These are phyloP conservation scores for Lentinula aciculospora DNA, from an alignment of 768 basidiomycete species.

Conservation along the genomic window DNA sequence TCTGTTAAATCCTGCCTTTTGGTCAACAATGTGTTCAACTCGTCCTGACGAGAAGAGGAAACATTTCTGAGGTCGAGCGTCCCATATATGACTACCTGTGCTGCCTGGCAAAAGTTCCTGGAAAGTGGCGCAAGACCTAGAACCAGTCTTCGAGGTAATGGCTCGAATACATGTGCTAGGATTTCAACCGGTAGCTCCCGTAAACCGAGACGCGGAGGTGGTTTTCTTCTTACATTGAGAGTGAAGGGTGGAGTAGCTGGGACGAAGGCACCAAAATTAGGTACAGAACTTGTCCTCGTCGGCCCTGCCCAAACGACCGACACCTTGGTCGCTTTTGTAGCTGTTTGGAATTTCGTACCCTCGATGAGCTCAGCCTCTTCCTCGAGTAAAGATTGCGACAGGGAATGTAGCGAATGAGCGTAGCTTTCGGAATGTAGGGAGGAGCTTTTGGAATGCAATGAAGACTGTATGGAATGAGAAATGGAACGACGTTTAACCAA, in stretches of 20 bases:
- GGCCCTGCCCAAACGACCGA: conserved; percentile 3
- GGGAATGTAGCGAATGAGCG: not conserved
- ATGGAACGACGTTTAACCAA: not conserved
- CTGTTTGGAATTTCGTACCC: not conserved
- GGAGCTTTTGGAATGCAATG: not conserved
- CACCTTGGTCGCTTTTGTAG: not conserved
- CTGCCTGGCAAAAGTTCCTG: conserved; percentile 25
- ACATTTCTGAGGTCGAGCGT: conserved; percentile 28
- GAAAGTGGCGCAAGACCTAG: conserved; percentile 26
- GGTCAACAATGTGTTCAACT: conserved; percentile 30
- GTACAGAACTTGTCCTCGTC: not conserved
- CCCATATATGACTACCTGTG: conserved; percentile 26
- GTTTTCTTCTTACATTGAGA: not conserved
- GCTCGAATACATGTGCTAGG: conserved; percentile 24
- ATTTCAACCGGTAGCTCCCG: conserved; percentile 27
- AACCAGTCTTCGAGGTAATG: conserved; percentile 25
- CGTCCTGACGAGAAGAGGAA: conserved; percentile 22
- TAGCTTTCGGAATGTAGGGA: not conserved
- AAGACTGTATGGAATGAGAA: not conserved
- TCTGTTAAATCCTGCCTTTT: conserved; percentile 34
- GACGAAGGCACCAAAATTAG: not conserved
- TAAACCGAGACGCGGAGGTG: conserved; percentile 4
- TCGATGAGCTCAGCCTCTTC: conserved; percentile 1
- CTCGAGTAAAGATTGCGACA: conserved; percentile 2
- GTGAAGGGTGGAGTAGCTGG: not conserved